Evolutionary conservation across 2,329 filamentous ascomycete genomes (phyloP).

Genomic region (Ilyonectria sp.): DNA sequence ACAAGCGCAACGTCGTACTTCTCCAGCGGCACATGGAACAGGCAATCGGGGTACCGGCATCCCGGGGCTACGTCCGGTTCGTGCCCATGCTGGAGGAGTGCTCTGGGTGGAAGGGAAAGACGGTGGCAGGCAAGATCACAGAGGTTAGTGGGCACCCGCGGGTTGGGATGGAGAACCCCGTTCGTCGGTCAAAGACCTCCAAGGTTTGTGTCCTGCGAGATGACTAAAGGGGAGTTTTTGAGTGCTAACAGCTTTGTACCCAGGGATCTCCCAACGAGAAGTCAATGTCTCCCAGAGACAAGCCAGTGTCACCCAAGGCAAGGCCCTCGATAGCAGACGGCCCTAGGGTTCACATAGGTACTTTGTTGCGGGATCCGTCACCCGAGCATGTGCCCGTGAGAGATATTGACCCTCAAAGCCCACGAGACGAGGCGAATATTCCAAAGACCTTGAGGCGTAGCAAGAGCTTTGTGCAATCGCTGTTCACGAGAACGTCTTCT

Average conservation of each 20-base stretch:
- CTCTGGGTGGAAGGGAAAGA: constrained; percentile 79
- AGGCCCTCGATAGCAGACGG: constrained; percentile 7
- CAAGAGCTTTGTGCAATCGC: constrained; percentile 63
- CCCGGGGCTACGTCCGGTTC: constrained; percentile 82
- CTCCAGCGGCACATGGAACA: constrained; percentile 84
- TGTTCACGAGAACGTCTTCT: constrained; percentile 52
- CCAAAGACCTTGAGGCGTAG: constrained; percentile 52
- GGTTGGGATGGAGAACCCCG: constrained; percentile 17
- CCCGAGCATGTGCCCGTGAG: not conserved
- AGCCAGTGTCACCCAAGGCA: constrained; percentile 1
- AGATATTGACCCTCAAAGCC: not conserved
- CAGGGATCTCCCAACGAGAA: constrained; percentile 19
- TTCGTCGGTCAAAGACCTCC: constrained; percentile 31
- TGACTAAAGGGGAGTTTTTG: not conserved
- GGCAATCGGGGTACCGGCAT: constrained; percentile 74
- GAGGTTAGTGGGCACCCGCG: constrained; percentile 30
- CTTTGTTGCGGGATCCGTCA: not conserved
- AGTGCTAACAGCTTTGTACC: not conserved
- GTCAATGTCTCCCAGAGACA: constrained; percentile 2
- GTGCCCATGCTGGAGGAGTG: constrained; percentile 79
- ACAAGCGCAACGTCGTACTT: constrained; percentile 85
- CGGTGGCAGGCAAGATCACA: constrained; percentile 74
- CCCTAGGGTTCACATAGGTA: not conserved
- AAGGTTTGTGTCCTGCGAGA: constrained; percentile 30
- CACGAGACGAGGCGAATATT: constrained; percentile 6